phyloP scores from a whole-genome alignment of 208 protist genomes.

The Acanthamoeba lenticulata region DNA sequence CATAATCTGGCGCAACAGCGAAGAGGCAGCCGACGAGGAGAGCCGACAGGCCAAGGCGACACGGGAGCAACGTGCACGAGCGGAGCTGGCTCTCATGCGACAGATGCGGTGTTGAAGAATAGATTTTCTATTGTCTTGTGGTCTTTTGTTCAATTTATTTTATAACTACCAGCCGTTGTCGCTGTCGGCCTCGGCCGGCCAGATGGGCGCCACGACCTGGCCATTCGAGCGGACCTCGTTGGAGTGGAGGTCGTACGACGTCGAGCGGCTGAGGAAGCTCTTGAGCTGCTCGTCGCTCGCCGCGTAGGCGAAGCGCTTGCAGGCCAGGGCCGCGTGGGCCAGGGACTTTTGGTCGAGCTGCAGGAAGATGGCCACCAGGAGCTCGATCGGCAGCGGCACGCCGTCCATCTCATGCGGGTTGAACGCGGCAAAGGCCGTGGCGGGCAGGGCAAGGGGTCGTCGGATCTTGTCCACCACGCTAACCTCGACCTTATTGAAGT shows the following conservation, averaged over 20 bases:
- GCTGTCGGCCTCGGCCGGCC: no score
- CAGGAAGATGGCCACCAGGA: not conserved
- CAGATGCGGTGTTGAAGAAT: no score
- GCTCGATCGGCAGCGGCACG: not conserved
- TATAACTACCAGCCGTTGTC: no score
- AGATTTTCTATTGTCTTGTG: no score
- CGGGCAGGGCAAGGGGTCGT: not conserved
- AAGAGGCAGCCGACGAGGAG: not conserved
- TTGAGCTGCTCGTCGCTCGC: slow-evolving; percentile 5
- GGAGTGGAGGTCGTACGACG: not conserved
- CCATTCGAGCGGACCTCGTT: no score
- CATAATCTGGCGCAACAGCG: not conserved
- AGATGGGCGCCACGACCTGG: no score
- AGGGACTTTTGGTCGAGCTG: not conserved
- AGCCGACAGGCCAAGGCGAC: no score
- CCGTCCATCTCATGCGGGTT: not conserved
- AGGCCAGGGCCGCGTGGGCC: not conserved
- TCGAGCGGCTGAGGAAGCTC: not conserved
- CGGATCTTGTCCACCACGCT: slow-evolving; percentile 9
- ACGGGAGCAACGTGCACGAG: no score
- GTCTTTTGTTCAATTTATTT: no score
- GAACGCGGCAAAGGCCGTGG: not conserved
- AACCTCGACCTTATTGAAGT: not conserved
- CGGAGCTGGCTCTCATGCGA: no score
- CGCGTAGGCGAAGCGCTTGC: not conserved